Evolutionary conservation across 2,329 filamentous ascomycete species (phyloP).

Genomic region (Stachybotrys echinatus): DNA sequence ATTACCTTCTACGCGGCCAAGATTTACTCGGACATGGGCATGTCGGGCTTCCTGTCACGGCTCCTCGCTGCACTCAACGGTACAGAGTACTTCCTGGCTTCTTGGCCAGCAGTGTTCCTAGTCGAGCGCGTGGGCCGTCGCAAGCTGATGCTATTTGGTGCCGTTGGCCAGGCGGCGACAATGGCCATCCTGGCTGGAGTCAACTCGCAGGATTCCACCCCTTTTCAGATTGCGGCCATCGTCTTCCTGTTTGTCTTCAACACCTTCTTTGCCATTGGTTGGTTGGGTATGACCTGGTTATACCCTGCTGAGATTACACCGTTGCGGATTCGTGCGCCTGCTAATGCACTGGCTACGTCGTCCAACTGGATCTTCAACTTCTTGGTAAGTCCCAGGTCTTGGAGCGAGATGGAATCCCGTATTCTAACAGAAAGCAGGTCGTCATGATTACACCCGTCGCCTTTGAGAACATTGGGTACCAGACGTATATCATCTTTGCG

Average conservation of each 20-base stretch:
- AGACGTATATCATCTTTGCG: slow-evolving; percentile 63
- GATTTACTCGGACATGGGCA: slow-evolving; percentile 52
- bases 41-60: slow-evolving; percentile 49
- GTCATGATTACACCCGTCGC: slow-evolving; percentile 59
- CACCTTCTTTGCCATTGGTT: slow-evolving; percentile 54
- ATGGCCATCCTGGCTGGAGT: slow-evolving; percentile 60
- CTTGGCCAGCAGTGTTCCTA: slow-evolving; percentile 55
- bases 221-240: slow-evolving; percentile 54
- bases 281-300: slow-evolving; percentile 56
- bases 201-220: slow-evolving; percentile 42
- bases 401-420: slow-evolving; percentile 4
- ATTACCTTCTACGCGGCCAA: slow-evolving; percentile 59
- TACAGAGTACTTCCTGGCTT: slow-evolving; percentile 55
- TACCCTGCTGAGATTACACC: slow-evolving; percentile 65
- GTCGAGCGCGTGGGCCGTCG: slow-evolving; percentile 64
- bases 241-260: slow-evolving; percentile 62
- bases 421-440: slow-evolving; percentile 22
- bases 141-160: slow-evolving; percentile 67
- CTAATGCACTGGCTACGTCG: slow-evolving; percentile 49
- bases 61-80: slow-evolving; percentile 43
- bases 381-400: slow-evolving; percentile 24
- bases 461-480: slow-evolving; percentile 50
- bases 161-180: slow-evolving; percentile 52
- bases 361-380: slow-evolving; percentile 62
- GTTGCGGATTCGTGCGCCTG: slow-evolving; percentile 59